phyloP scores from a whole-genome alignment of 108 stramenopile genomes.

The Pseudonitzschia pungens region DNA sequence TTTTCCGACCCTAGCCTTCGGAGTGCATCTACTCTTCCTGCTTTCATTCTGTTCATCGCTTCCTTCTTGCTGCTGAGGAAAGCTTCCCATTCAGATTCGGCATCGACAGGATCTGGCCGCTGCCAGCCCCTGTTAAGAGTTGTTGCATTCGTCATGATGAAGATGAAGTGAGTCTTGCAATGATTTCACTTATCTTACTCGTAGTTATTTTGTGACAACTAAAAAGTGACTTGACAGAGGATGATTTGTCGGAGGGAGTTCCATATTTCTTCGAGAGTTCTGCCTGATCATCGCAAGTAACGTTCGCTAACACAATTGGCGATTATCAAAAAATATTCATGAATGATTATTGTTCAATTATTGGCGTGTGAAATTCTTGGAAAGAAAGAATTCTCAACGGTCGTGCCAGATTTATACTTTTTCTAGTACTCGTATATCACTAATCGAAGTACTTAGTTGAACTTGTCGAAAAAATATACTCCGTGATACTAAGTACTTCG shows the following conservation, averaged over 20 bases:
- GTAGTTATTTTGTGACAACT: background rate
- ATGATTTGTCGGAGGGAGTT: conserved; percentile 14
- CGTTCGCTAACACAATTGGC: conserved; percentile 10
- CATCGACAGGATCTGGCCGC: conserved; percentile 23
- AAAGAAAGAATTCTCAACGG: too few species aligned
- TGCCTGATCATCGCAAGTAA: background rate
- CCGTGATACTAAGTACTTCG: too few species aligned
- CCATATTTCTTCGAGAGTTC: background rate
- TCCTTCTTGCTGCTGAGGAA: conserved; percentile 31
- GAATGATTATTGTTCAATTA: background rate
- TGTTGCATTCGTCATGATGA: background rate
- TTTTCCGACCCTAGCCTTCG: conserved; percentile 4
- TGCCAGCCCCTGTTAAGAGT: conserved; percentile 4
- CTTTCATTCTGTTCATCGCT: conserved; percentile 23
- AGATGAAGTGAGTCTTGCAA: background rate
- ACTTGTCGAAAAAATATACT: too few species aligned
- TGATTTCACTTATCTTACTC: background rate
- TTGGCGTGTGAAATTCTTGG: too few species aligned
- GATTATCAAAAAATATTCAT: background rate
- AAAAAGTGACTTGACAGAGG: background rate
- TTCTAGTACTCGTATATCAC: too few species aligned
- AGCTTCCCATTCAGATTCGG: conserved; percentile 32
- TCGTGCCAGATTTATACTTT: too few species aligned
- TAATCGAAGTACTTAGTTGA: too few species aligned
- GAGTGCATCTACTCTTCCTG: conserved; percentile 10